Conservation (phyloP, 768 basidiomycete genomes). For the Austroboletus festivus region DNA sequence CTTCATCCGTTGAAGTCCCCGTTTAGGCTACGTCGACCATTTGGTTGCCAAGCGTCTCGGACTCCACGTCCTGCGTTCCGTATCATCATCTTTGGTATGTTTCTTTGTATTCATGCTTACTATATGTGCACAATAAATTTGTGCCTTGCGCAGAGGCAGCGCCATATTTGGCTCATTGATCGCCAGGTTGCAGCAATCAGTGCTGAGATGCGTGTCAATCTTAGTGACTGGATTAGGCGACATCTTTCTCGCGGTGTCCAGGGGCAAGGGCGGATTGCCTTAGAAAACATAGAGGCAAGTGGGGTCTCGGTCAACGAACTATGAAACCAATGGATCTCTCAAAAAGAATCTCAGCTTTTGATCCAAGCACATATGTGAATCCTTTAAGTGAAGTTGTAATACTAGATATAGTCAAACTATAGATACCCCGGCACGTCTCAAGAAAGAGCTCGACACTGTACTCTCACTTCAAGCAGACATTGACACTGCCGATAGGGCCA, state of each 20-base stretch:
- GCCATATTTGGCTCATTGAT: neutral
- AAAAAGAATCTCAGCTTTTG: conserved; percentile 32
- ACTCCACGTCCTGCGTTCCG: no score
- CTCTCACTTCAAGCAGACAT: conserved; percentile 26
- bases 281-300: conserved; percentile 15
- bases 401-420: conserved; percentile 4
- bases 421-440: conserved; percentile 2
- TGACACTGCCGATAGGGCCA: conserved; percentile 17
- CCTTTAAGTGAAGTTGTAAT: conserved; percentile 25
- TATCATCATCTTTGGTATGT: no score
- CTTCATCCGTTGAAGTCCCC: no score
- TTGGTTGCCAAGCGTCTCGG: no score
- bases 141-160: neutral
- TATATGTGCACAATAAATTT: no score
- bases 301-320: conserved; percentile 19
- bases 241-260: conserved; percentile 17
- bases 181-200: neutral
- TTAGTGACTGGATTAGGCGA: conserved; percentile 32
- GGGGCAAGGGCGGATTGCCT: conserved; percentile 12
- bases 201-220: neutral
- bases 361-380: conserved; percentile 27
- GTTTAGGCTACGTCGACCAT: no score
- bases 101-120: no score
- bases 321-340: conserved; percentile 32
- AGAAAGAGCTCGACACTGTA: conserved; percentile 6